Evolutionary conservation across 106 monocot genomes (phyloP).

Genomic region (Iris macrosiphon): DNA sequence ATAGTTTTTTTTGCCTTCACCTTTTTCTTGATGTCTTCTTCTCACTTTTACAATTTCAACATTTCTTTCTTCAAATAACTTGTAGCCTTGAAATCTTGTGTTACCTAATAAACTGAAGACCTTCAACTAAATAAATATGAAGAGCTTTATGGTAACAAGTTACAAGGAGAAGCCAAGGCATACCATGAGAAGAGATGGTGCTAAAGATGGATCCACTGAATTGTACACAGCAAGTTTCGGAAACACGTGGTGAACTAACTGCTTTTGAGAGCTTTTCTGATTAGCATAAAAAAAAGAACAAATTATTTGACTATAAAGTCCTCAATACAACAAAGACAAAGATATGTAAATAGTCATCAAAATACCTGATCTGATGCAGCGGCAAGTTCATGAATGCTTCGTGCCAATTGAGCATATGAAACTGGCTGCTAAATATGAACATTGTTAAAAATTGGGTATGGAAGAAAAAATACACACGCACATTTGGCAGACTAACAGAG

Average conservation of each 20-base stretch:
- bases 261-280: slow-evolving; percentile 91
- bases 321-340: neutral
- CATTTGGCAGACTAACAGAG: no score
- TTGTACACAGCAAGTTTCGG: slow-evolving; percentile 98
- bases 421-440: slow-evolving; percentile 67
- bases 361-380: slow-evolving; percentile 90
- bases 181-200: slow-evolving; percentile 99
- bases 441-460: no score
- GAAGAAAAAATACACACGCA: no score
- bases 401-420: slow-evolving; percentile 84
- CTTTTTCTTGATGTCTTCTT: no score
- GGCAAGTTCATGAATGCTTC: slow-evolving; percentile 87
- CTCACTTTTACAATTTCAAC: no score
- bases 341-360: neutral
- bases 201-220: slow-evolving; percentile 93
- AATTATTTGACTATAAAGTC: neutral
- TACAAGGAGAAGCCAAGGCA: neutral
- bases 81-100: no score
- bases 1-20: no score
- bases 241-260: slow-evolving; percentile 81
- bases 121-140: no score
- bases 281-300: slow-evolving; percentile 7
- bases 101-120: no score
- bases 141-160: neutral
- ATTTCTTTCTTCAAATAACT: no score